Base-by-base conservation (phyloP, 2,329 filamentous ascomycete species). In the Ascomycota sp. region DNA sequence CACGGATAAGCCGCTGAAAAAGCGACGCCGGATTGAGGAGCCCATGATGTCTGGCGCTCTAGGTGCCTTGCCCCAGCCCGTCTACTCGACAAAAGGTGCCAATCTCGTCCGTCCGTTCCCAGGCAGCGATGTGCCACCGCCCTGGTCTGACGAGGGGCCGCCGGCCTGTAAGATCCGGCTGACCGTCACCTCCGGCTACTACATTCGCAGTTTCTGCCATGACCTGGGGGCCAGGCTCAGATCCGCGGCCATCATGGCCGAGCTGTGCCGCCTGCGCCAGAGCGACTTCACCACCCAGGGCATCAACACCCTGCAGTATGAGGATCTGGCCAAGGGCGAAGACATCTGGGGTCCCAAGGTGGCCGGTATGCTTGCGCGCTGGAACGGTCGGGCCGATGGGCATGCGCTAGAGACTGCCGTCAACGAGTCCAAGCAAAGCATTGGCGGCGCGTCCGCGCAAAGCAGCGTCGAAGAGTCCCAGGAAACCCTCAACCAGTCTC, bases 101-200 rank as follows among this genome's bases (percentile, higher is more conserved):
- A 61, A 69, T 37, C 52, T 71, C 22, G 55, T 71, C 9, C 61
- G 64, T 8, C 51, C 60, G 5, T 43, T 58, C 1, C 56, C 61
- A 0, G 52, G 54, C 27, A 45, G 57, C 19, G 49, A 58, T 43
- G 55, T 60, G 1, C 62, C 65, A 5, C 59, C 62, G 6, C 65
- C 66, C 0, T 71, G 67, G 67, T 59, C 55, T 24, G 67, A 61
- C 47, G 57, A 72, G 43, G 69, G 65, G 0, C 72, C 82, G 2
- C 71, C 86, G 2, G 89, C 86, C 1, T 79, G 70, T 29, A 76
- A 70, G 45, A 70, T 98, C 35, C 74, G 78, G 33, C 82, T 98
- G 69, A 92, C 80, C 1, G 86, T 94, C 30, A 83, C 83, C 2
- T 92, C 83, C 1, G 89, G 89, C 24, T 98, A 94, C 61, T 98